Base-by-base conservation (phyloP, 345 rosid genomes). In the Cardamine chenopodiifolia region DNA sequence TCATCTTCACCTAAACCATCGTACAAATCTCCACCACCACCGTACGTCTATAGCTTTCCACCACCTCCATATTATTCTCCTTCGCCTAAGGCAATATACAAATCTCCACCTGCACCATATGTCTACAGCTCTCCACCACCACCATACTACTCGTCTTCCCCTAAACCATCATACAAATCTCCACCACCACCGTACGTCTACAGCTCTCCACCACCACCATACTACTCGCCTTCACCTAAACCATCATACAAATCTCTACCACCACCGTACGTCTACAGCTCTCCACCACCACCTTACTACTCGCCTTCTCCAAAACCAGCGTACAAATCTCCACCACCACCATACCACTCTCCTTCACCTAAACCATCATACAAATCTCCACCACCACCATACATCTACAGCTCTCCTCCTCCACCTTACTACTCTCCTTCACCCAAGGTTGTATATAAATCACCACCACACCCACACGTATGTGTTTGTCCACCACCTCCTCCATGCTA, bases 401-500 rank as follows among this genome's bases (percentile, higher is more conserved):
- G 2, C 13, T 2, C 60, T 3, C 59, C 59, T 0, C 59, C 59
- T 15, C 59, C 59, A 54, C 59, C 59, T 26, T 54, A 54, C 9
- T 54, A 54, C 35, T 25, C 59, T 54, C 59, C 59, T 26, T 25
- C 59, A 14, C 59, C 59, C 2, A 54, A 54, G 35, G 34, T 54
- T 22, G 32, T 26, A 26, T 54, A 54, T 12, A 54, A 54, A 26
- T 54, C 59, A 26, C 34, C 59, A 6, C 35, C 35, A 54, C 12
- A 29, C 23, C 61, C 62, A 56, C 40, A 56, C 10, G 62, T 56
- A 0, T 56, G 40, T 31, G 39, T 29, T 31, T 56, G 40, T 17
- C 62, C 62, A 9, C 42, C 62, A 31, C 62, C 62, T 8, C 62
- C 62, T 17, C 62, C 62, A 17, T 57, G 22, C 1, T 31, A 57